Percentiles rank a stretch among this genome's conserved stretches.
These are phyloP conservation scores for Lipomyces mesembrius DNA, from an alignment of 805 yeast species.

Conservation along the genomic window DNA sequence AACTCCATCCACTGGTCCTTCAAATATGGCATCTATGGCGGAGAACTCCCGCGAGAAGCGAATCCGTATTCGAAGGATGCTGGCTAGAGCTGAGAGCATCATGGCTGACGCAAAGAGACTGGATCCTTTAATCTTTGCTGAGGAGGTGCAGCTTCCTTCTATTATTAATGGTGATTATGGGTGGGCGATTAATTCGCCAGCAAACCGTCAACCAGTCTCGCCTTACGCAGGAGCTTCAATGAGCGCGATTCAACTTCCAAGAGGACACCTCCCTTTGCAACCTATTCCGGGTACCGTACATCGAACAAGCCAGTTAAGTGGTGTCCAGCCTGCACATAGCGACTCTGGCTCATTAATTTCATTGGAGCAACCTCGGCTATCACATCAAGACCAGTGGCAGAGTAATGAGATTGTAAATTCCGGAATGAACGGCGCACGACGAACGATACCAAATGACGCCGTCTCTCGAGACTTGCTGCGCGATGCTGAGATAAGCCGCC, in stretches of 20 bases:
- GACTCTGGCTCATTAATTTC: not conserved
- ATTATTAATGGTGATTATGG: slow-evolving; percentile 10
- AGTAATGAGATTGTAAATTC: not conserved
- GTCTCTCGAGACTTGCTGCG: not conserved
- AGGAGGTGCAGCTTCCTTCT: slow-evolving; percentile 14
- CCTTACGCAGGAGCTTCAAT: not conserved
- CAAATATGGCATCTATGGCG: not conserved
- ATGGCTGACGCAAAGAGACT: slow-evolving; percentile 1
- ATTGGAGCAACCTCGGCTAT: not conserved
- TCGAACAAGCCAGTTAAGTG: not conserved
- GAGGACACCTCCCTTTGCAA: not conserved
- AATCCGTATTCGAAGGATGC: not conserved
- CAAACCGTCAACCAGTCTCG: not conserved
- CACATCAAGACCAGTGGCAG: not conserved
- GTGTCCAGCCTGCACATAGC: not conserved
- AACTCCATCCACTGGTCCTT: not conserved
- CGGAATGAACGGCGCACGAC: not conserved
- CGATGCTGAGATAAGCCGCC: not conserved
- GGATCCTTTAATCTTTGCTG: slow-evolving; percentile 17
- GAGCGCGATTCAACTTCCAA: not conserved
- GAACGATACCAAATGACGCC: not conserved
- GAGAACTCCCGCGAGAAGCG: not conserved
- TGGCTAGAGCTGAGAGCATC: not conserved
- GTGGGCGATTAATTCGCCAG: slow-evolving; percentile 1
- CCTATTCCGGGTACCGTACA: not conserved